Evolutionary conservation across 208 protist genomes (phyloP).

Genomic region (Trypanosoma avium): DNA sequence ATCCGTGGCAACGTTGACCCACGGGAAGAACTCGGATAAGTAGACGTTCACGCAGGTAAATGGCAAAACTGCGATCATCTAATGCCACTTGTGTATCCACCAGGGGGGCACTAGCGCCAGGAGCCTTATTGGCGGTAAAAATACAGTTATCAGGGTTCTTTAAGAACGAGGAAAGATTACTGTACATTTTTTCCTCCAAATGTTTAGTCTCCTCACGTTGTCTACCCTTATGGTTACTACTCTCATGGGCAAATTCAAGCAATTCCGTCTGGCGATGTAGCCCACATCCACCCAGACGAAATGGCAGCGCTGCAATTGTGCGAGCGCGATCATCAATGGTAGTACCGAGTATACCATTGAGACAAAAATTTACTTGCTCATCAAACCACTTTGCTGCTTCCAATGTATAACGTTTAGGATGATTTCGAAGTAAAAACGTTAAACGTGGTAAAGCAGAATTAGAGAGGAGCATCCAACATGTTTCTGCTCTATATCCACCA

Average conservation of each 20-base stretch:
- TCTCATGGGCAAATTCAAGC: constrained; percentile 20
- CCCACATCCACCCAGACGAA: constrained; percentile 27
- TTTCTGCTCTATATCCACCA: background rate
- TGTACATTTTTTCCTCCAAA: constrained; percentile 2
- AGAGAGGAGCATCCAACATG: constrained; percentile 22
- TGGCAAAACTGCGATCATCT: constrained; percentile 19
- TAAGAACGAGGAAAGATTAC: constrained; percentile 17
- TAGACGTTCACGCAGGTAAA: constrained; percentile 21
- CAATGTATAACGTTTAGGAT: constrained; percentile 13
- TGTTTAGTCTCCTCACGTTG: constrained; percentile 16
- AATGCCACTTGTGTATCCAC: constrained; percentile 26
- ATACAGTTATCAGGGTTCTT: constrained; percentile 28
- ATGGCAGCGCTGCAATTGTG: constrained; percentile 21
- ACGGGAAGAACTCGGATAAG: constrained; percentile 18
- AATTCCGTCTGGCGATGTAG: constrained; percentile 24
- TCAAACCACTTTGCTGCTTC: constrained; percentile 27
- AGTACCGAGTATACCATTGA: constrained; percentile 15
- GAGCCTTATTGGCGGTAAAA: constrained; percentile 23
- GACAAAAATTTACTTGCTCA: constrained; percentile 6
- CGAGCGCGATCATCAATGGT: constrained; percentile 1
- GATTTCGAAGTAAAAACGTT: constrained; percentile 30
- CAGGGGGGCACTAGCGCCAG: constrained; percentile 27
- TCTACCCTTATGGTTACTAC: constrained; percentile 22
- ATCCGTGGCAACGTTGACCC: constrained; percentile 17
- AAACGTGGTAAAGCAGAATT: constrained; percentile 24